Evolutionary conservation across 768 basidiomycete species (phyloP).

Genomic region (Coprinopsis cinerea): DNA sequence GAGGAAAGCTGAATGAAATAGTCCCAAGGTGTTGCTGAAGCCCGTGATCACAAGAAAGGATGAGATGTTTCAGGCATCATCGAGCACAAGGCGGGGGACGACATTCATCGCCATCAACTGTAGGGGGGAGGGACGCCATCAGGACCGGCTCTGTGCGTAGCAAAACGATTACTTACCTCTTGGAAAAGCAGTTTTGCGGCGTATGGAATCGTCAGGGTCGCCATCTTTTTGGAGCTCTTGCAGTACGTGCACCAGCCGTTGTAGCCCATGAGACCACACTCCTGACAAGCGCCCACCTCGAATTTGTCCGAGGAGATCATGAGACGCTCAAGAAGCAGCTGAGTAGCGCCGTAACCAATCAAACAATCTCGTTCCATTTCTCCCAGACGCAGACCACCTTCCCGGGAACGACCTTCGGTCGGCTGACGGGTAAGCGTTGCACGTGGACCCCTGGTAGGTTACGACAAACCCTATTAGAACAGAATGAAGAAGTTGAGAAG

Average conservation of each 20-base stretch:
- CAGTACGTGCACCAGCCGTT: constrained; percentile 97
- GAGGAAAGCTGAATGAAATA: neutral
- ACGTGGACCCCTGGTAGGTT: constrained; percentile 71
- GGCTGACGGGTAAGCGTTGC: constrained; percentile 96
- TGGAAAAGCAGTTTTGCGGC: constrained; percentile 92
- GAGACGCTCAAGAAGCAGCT: constrained; percentile 89
- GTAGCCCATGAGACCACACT: constrained; percentile 93
- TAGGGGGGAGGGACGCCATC: constrained; percentile 5
- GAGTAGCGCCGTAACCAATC: constrained; percentile 97
- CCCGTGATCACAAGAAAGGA: neutral
- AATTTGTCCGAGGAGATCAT: constrained; percentile 99
- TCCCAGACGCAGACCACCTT: constrained; percentile 93
- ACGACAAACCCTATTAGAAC: neutral
- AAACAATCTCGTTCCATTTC: constrained; percentile 99
- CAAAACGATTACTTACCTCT: constrained; percentile 47
- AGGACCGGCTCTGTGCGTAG: neutral
- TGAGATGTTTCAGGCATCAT: constrained; percentile 50
- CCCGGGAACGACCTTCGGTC: constrained; percentile 95
- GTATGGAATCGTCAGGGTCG: constrained; percentile 92
- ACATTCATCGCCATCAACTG: constrained; percentile 98
- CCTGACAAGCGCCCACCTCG: constrained; percentile 91
- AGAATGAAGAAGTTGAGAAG: neutral
- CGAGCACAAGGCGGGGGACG: constrained; percentile 81
- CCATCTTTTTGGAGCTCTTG: constrained; percentile 96
- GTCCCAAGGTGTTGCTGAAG: neutral